Percentiles rank a stretch among this genome's conserved stretches.
phyloP scores from a whole-genome alignment of 352 stramenopile species.

The Phytophthora litchii region DNA sequence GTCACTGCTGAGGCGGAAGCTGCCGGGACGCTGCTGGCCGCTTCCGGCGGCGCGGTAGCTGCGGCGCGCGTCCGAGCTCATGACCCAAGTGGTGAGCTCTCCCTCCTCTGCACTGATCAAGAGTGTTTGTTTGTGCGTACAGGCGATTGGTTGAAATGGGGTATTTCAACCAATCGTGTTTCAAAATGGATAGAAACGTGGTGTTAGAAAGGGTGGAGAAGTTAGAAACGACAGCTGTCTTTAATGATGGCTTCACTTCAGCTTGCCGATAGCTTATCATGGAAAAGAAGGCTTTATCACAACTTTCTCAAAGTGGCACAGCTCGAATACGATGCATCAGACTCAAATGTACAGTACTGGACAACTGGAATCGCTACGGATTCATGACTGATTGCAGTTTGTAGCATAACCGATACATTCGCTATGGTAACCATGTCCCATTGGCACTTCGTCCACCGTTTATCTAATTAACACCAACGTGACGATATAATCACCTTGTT shows the following conservation, averaged over 20 bases:
- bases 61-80: slow-evolving; percentile 38
- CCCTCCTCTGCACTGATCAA: neutral
- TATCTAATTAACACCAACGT: no score
- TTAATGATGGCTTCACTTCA: neutral
- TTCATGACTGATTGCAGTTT: no score
- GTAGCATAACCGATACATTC: no score
- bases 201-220: neutral
- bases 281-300: no score
- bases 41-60: slow-evolving; percentile 17
- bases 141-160: slow-evolving; percentile 14
- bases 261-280: no score
- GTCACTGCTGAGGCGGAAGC: slow-evolving; percentile 33
- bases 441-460: no score
- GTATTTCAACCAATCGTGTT: neutral
- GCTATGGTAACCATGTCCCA: no score
- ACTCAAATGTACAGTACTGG: no score
- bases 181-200: neutral
- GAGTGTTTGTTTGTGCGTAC: slow-evolving; percentile 10
- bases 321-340: no score
- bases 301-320: no score
- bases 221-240: neutral
- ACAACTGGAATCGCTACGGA: no score
- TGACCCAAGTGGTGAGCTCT: slow-evolving; percentile 3
- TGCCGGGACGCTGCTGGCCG: slow-evolving; percentile 14
- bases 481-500: no score